Percentiles rank a stretch among this genome's conserved stretches.
Evolutionary conservation across 495 filamentous ascomycete species (phyloP).

Genomic region (Apodospora peruviana): DNA sequence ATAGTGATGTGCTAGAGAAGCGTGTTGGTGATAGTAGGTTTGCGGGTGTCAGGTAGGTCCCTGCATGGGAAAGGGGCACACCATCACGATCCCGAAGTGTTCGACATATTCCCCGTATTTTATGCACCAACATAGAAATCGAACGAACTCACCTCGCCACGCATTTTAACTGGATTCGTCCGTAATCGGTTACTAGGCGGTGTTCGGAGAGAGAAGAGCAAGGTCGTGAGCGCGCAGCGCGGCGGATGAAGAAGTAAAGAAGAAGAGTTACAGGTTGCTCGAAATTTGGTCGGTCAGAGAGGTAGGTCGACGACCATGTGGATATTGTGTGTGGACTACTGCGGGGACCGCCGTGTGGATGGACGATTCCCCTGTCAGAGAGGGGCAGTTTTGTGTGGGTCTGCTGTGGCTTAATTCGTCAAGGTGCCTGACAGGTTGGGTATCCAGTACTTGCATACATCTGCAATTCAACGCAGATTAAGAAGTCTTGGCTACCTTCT

Average conservation of each 20-base stretch:
- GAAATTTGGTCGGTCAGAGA: conserved; percentile 8
- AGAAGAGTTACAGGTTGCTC: background rate
- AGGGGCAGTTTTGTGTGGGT: conserved; percentile 1
- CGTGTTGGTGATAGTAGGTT: background rate
- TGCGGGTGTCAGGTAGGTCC: background rate
- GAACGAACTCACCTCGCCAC: conserved; percentile 44
- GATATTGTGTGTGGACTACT: conserved; percentile 4
- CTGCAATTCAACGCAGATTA: background rate
- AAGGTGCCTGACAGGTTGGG: background rate
- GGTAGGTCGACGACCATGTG: conserved; percentile 1
- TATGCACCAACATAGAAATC: background rate
- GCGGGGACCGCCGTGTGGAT: too few relatives aligned
- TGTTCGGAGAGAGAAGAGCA: conserved; percentile 8
- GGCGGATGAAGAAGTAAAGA: conserved; percentile 5
- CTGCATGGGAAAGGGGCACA: background rate
- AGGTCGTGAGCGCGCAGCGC: conserved; percentile 20
- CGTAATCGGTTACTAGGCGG: conserved; percentile 7
- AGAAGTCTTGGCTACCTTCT: too few relatives aligned
- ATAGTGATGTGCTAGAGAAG: too few relatives aligned
- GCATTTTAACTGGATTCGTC: conserved; percentile 35
- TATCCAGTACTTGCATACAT: background rate
- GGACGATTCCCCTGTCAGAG: too few relatives aligned
- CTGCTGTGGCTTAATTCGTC: background rate
- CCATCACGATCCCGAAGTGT: background rate
- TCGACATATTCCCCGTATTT: background rate